Conservation (phyloP, 2,329 filamentous ascomycete genomes). For the Cadophora malorum region DNA sequence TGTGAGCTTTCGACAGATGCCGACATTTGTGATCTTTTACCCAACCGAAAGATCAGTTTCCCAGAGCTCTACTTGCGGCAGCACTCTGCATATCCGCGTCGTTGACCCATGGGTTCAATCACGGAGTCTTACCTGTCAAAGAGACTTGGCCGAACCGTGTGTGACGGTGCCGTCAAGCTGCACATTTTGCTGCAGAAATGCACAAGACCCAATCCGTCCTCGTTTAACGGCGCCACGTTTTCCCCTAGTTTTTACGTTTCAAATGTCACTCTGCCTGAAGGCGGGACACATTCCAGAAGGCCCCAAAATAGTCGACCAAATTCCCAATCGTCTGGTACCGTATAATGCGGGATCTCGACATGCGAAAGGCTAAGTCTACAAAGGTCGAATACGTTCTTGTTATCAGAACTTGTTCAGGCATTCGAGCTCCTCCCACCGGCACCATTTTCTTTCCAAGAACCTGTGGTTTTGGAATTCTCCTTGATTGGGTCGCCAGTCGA, state of each 20-base stretch:
- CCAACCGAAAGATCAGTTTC: not conserved
- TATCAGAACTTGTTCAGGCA: not conserved
- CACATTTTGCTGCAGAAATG: not conserved
- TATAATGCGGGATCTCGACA: not conserved
- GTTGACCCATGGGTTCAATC: slow-evolving; percentile 5
- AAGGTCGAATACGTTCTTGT: no score
- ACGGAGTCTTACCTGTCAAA: slow-evolving; percentile 11
- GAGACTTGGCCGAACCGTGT: slow-evolving; percentile 17
- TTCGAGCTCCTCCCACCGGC: not conserved
- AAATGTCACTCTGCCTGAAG: not conserved
- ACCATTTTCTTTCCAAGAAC: not conserved
- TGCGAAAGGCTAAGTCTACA: not conserved
- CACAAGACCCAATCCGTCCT: slow-evolving; percentile 12
- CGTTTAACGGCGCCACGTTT: slow-evolving; percentile 2
- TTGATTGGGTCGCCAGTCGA: not conserved
- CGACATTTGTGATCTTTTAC: not conserved
- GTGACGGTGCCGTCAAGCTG: slow-evolving; percentile 4
- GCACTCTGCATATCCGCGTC: slow-evolving; percentile 17
- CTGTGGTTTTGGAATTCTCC: not conserved
- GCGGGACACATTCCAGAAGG: slow-evolving; percentile 14
- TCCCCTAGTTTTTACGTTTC: slow-evolving; percentile 1
- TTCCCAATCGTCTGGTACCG: not conserved
- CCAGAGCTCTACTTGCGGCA: slow-evolving; percentile 8
- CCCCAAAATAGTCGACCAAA: slow-evolving; percentile 9
- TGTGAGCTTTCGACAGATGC: not conserved